A percentile compares a stretch with the other conserved stretches of the same genome.
Evolutionary conservation across 768 basidiomycete genomes (phyloP).

Genomic region (Kondoa malvinella): DNA sequence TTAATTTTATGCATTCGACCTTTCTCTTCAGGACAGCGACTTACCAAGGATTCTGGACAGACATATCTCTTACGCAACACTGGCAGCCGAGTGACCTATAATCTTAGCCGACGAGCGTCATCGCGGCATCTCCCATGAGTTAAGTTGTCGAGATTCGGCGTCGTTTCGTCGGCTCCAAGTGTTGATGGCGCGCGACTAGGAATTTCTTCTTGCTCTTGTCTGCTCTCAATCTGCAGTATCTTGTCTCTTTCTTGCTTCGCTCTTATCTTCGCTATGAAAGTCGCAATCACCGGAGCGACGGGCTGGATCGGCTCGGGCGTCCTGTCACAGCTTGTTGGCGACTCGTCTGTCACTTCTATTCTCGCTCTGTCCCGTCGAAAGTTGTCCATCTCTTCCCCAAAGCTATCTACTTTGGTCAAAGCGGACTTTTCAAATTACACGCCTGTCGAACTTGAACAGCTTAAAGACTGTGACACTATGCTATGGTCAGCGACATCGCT

Average conservation of each 20-base stretch:
- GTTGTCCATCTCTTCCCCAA: not conserved
- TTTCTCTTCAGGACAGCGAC: no score
- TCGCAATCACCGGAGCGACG: not conserved
- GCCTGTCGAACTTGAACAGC: not conserved
- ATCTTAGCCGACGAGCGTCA: no score
- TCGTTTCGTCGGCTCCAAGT: no score
- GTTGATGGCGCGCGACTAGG: no score
- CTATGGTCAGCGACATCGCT: not conserved
- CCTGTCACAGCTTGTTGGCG: not conserved
- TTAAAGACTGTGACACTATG: not conserved
- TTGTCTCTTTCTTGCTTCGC: not conserved
- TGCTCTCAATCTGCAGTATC: not conserved
- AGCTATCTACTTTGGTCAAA: not conserved
- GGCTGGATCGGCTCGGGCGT: not conserved
- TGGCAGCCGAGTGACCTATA: no score
- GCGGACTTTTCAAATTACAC: not conserved
- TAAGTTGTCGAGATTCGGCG: no score
- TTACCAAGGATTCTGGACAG: no score
- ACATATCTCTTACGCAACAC: no score
- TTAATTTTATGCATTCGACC: no score
- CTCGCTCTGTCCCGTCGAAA: not conserved
- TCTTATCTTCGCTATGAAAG: not conserved
- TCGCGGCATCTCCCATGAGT: no score
- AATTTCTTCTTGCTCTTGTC: not conserved
- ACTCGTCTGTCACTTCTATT: not conserved